A percentile compares a stretch with the other conserved stretches of the same genome.
phyloP scores from a whole-genome alignment of 805 yeast species.

The Cyberlindnera galapagoensis region DNA sequence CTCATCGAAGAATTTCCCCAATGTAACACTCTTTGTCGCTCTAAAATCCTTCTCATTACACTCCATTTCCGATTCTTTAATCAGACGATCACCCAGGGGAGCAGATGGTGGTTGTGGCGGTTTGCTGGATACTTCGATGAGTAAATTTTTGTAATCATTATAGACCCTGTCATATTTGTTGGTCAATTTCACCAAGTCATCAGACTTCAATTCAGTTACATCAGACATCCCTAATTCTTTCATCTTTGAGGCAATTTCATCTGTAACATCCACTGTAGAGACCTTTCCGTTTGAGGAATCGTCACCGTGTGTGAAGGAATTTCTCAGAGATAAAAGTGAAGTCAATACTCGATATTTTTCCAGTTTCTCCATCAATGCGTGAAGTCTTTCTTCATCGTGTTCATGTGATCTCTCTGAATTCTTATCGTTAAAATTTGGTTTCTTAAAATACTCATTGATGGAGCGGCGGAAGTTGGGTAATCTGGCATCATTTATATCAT shows the following conservation, averaged over 20 bases:
- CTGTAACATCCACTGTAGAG: conserved; percentile 26
- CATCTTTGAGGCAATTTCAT: conserved; percentile 26
- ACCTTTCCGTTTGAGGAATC: conserved; percentile 37
- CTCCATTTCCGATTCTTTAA: conserved; percentile 49
- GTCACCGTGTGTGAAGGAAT: no score
- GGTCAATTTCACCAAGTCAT: conserved; percentile 16
- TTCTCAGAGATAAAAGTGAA: conserved; percentile 49
- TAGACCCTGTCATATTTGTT: conserved; percentile 16
- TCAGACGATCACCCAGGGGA: conserved; percentile 23
- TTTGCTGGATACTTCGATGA: conserved; percentile 13
- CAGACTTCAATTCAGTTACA: conserved; percentile 19
- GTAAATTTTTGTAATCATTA: conserved; percentile 15
- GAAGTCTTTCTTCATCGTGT: conserved; percentile 5
- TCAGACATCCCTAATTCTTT: conserved; percentile 36
- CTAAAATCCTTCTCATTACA: conserved; percentile 46
- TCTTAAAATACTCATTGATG: conserved; percentile 28
- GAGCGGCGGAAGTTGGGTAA: conserved; percentile 22
- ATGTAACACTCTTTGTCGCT: conserved; percentile 60
- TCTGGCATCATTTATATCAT: conserved; percentile 31
- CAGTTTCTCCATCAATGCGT: conserved; percentile 33
- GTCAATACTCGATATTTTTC: conserved; percentile 54
- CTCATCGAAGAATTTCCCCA: conserved; percentile 51
- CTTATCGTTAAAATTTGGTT: conserved; percentile 3
- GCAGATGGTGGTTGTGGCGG: no score
- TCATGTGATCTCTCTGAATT: conserved; percentile 6